Percentiles rank a stretch among this genome's conserved stretches.
Evolutionary conservation across 257 asterid species (phyloP).

Genomic region (Plantago elongata): DNA sequence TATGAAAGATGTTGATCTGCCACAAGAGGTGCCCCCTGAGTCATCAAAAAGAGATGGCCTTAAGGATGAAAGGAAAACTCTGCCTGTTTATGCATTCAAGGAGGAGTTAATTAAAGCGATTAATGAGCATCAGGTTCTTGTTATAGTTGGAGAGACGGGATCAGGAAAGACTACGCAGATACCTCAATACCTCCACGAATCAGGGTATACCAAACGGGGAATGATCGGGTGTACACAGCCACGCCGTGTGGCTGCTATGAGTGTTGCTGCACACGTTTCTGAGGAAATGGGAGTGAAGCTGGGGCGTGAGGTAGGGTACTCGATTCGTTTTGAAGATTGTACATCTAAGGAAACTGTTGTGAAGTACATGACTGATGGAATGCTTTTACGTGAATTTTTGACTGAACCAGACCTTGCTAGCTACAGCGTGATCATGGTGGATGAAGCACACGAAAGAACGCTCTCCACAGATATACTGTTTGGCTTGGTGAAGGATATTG

Average conservation of each 20-base stretch:
- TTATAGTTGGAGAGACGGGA: slow-evolving; percentile 33
- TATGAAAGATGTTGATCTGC: slow-evolving; percentile 77
- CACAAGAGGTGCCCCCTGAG: slow-evolving; percentile 52
- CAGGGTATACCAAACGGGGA: slow-evolving; percentile 12
- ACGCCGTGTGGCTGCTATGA: slow-evolving; percentile 96
- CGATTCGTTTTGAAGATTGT: too few relatives aligned
- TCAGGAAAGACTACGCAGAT: slow-evolving; percentile 4
- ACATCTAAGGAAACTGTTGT: too few relatives aligned
- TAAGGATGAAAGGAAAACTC: slow-evolving; percentile 74
- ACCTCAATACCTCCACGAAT: slow-evolving; percentile 5
- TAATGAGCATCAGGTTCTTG: slow-evolving; percentile 72
- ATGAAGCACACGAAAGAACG: slow-evolving; percentile 44
- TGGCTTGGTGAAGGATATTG: slow-evolving; percentile 42
- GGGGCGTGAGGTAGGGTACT: slow-evolving; percentile 50
- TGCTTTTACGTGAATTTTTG: too few relatives aligned
- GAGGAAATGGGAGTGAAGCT: slow-evolving; percentile 91
- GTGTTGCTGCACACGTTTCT: slow-evolving; percentile 93
- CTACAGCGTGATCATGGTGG: slow-evolving; percentile 95
- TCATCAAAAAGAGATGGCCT: slow-evolving; percentile 72
- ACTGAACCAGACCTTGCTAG: slow-evolving; percentile 14
- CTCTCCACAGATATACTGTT: slow-evolving; percentile 1
- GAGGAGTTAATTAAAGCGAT: slow-evolving; percentile 73
- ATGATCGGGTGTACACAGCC: slow-evolving; percentile 97
- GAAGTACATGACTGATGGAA: too few relatives aligned
- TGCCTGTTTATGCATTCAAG: slow-evolving; percentile 69